Evolutionary conservation across 345 rosid species (phyloP).

Genomic region (Trapa incisa): DNA sequence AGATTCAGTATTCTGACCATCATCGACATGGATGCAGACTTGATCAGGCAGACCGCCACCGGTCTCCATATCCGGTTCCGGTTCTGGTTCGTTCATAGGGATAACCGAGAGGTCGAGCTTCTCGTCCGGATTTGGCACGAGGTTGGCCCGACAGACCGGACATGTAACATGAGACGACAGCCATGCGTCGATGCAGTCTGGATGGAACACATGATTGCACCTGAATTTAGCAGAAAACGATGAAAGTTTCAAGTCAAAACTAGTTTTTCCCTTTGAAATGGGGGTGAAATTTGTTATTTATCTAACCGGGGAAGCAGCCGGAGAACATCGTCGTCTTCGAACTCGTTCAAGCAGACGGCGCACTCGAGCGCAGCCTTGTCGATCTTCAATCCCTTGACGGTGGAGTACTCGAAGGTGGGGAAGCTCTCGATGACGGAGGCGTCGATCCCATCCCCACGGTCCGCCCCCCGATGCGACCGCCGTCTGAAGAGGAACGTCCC

Average conservation of each 20-base stretch:
- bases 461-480: conserved; percentile 20
- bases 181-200: conserved; percentile 74
- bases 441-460: conserved; percentile 31
- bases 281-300: not conserved
- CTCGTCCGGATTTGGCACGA: conserved; percentile 47
- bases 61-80: not conserved
- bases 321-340: conserved; percentile 63
- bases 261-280: not conserved
- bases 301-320: conserved; percentile 51
- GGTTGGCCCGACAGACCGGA: conserved; percentile 76
- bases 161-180: conserved; percentile 50
- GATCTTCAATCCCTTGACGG: conserved; percentile 48
- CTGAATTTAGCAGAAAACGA: not conserved
- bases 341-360: conserved; percentile 75
- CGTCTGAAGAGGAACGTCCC: conserved; percentile 19
- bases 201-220: conserved; percentile 76
- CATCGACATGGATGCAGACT: not conserved
- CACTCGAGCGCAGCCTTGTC: conserved; percentile 59
- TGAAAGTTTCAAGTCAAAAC: not conserved
- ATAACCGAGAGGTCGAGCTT: conserved; percentile 5
- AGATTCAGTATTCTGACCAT: not conserved
- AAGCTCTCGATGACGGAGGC: conserved; percentile 42
- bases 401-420: conserved; percentile 59
- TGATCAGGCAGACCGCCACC: not conserved
- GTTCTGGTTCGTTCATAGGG: conserved; percentile 7